Percentiles rank a stretch among this genome's conserved stretches.
These are phyloP conservation scores for Candolleomyces efflorescens DNA, from an alignment of 768 basidiomycete genomes.

Conservation along the genomic window DNA sequence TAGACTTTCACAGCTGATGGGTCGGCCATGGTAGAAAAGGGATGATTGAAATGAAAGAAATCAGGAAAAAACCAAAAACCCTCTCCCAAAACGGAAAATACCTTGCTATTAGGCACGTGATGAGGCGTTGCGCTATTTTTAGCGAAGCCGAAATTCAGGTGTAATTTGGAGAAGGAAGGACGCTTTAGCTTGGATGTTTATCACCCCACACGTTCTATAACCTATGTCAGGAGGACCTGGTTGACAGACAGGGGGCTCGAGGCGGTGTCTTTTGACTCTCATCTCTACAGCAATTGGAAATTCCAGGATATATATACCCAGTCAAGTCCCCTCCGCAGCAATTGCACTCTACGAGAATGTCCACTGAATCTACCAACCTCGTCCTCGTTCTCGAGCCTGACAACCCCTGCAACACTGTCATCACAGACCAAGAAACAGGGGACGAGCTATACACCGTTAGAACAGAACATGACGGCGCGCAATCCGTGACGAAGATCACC, in stretches of 20 bases:
- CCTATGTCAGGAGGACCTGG: too few species aligned
- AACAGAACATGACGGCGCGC: conserved; percentile 27
- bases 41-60: not conserved
- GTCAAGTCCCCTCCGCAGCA: not conserved
- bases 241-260: too few species aligned
- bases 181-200: too few species aligned
- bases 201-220: too few species aligned
- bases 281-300: too few species aligned
- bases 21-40: conserved; percentile 15
- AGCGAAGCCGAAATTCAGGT: too few species aligned
- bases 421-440: conserved; percentile 25
- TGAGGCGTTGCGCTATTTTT: not conserved
- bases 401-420: conserved; percentile 38
- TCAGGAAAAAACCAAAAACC: not conserved
- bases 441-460: conserved; percentile 32
- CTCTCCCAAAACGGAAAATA: too few species aligned
- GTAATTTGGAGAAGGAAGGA: too few species aligned
- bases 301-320: not conserved
- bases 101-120: not conserved
- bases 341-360: not conserved
- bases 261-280: too few species aligned
- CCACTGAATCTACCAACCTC: not conserved
- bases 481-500: conserved; percentile 25
- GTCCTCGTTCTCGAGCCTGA: conserved; percentile 33
- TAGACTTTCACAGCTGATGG: conserved; percentile 68